Evolutionary conservation across 2,329 filamentous ascomycete species (phyloP), one percentile per base, ranked within the genome.

Genomic region (Alternaria triticimaculans): DNA sequence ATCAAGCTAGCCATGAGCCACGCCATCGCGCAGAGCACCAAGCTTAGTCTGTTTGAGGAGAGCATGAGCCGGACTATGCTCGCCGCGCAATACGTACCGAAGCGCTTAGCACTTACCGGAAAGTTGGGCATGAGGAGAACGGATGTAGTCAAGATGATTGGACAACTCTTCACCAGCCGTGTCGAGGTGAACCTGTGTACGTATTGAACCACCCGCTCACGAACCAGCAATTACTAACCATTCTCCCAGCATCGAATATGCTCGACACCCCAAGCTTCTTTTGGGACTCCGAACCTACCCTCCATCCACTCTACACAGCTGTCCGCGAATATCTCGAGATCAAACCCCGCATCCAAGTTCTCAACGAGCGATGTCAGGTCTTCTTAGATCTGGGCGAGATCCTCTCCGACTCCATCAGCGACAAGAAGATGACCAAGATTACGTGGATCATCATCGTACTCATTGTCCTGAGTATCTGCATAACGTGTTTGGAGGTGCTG

Each of bases 371-470:
- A 57, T 99, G 96, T 79, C 90, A 92, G 45, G 96, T 99, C 55
- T 99, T 99, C 82, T 87, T 99, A 18, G 96, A 99, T 80, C 88
- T 99, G 10, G 94, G 96, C 49, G 94, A 97, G 81, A 97, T 99
- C 23, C 84, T 99, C 2, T 94, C 92, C 14, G 95, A 99, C 81
- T 93, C 89, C 2, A 94, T 97, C 58, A 93, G 93, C 21, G 94
- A 98, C 78, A 91, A 92, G 70, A 97, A 97, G 80, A 98, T 97
- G 92, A 97, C 93, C 71, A 86, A 87, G 69, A 97, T 97, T 78
- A 99, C 96, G 1, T 98, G 95, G 95, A 98, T 99, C 80, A 91
- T 98, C 80, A 99, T 99, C 74, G 86, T 97, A 49, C 87, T 99
- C 49, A 99, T 99, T 76, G 81, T 96, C 50, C 84, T 98, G 70